Evolutionary conservation across 768 basidiomycete species (phyloP).

Genomic region (Tylopilus rubrobrunneus): DNA sequence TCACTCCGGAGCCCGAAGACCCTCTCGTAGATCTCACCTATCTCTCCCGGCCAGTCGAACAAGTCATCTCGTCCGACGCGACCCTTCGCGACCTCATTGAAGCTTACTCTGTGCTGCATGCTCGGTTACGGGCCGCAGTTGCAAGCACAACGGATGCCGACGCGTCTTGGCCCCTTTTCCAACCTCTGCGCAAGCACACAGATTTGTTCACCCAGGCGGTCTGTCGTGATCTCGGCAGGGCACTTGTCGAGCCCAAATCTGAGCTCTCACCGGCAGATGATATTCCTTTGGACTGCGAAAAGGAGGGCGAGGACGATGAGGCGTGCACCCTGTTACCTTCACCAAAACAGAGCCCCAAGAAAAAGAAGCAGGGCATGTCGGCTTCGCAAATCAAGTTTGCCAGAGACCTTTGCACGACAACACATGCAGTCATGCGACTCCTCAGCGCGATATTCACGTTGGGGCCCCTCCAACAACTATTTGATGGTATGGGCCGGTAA

Average conservation of each 20-base stretch:
- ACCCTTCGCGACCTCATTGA: slow-evolving; percentile 60
- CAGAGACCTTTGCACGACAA: slow-evolving; percentile 71
- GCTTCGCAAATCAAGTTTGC: slow-evolving; percentile 78
- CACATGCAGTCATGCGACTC: slow-evolving; percentile 65
- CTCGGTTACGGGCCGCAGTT: slow-evolving; percentile 53
- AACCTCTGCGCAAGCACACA: slow-evolving; percentile 57
- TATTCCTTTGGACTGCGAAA: slow-evolving; percentile 20
- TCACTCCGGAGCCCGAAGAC: slow-evolving; percentile 74
- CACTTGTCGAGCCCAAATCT: slow-evolving; percentile 52
- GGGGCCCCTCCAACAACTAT: slow-evolving; percentile 56
- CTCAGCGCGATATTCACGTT: slow-evolving; percentile 58
- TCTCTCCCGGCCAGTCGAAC: slow-evolving; percentile 59
- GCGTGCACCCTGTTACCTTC: slow-evolving; percentile 50
- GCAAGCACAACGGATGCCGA: slow-evolving; percentile 46
- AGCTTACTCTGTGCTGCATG: slow-evolving; percentile 67
- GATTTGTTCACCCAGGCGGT: slow-evolving; percentile 52
- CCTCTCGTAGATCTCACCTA: slow-evolving; percentile 62
- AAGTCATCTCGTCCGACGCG: slow-evolving; percentile 48
- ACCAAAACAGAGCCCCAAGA: slow-evolving; percentile 59
- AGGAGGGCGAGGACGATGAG: slow-evolving; percentile 25
- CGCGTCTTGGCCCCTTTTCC: slow-evolving; percentile 68
- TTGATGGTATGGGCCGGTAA: slow-evolving; percentile 48
- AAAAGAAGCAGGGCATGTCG: slow-evolving; percentile 60
- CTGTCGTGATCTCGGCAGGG: slow-evolving; percentile 65
- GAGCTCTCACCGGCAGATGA: slow-evolving; percentile 22